Conservation (phyloP, 495 filamentous ascomycete species). For the Penicillium dipodomyicola region DNA sequence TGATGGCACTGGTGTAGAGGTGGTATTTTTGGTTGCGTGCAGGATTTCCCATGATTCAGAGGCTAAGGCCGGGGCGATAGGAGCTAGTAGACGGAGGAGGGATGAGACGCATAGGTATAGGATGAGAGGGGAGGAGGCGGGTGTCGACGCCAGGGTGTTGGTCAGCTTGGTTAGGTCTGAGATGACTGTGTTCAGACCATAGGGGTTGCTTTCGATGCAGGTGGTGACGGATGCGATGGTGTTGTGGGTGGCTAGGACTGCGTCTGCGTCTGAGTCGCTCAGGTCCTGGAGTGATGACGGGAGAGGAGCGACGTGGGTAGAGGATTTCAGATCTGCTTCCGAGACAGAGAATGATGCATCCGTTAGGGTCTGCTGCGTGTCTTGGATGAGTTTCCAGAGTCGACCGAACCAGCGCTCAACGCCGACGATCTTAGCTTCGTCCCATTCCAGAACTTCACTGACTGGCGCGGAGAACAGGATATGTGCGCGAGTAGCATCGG, state of each 20-base stretch:
- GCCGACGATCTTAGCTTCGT: slow-evolving; percentile 77
- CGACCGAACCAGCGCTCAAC: slow-evolving; percentile 75
- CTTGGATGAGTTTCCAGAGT: slow-evolving; percentile 57
- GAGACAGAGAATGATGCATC: slow-evolving; percentile 25
- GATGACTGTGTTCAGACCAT: slow-evolving; percentile 75
- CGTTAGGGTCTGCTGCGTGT: slow-evolving; percentile 29
- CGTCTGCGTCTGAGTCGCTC: slow-evolving; percentile 50
- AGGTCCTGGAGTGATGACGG: slow-evolving; percentile 32
- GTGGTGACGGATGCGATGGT: slow-evolving; percentile 66
- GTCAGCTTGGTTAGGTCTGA: slow-evolving; percentile 79
- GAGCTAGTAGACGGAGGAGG: slow-evolving; percentile 69
- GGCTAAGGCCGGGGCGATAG: slow-evolving; percentile 71
- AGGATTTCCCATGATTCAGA: slow-evolving; percentile 77
- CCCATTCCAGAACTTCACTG: slow-evolving; percentile 81
- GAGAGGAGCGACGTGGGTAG: slow-evolving; percentile 26
- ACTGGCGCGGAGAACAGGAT: slow-evolving; percentile 85
- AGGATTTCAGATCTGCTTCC: slow-evolving; percentile 16
- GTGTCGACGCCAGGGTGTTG: slow-evolving; percentile 54
- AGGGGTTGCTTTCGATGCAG: slow-evolving; percentile 63
- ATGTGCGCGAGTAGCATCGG: slow-evolving; percentile 81
- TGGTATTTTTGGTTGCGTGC: slow-evolving; percentile 22
- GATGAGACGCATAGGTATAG: slow-evolving; percentile 41
- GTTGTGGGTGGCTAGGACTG: slow-evolving; percentile 63
- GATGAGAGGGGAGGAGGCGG: slow-evolving; percentile 32
- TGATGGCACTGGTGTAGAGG: slow-evolving; percentile 18